Evolutionary conservation across 2,329 filamentous ascomycete species (phyloP).

Genomic region (Epichloe baconii): DNA sequence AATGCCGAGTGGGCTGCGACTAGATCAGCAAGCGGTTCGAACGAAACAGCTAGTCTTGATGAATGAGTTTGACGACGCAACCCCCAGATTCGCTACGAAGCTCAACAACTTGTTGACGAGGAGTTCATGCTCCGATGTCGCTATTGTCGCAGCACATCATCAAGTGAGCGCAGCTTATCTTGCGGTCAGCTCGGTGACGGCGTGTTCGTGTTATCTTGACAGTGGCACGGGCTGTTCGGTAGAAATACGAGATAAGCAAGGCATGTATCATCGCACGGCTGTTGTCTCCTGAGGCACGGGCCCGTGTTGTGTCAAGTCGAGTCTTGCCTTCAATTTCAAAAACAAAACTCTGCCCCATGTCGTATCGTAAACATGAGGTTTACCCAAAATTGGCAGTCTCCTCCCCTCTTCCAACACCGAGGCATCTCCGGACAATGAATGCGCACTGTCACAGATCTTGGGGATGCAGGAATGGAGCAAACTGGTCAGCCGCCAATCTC

Average conservation of each 20-base stretch:
- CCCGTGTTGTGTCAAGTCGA: not conserved
- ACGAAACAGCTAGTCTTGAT: not conserved
- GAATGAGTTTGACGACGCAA: not conserved
- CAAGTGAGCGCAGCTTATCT: conserved; percentile 3
- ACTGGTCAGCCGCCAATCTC: not conserved
- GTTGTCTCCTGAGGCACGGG: not conserved
- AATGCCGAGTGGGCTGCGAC: not conserved
- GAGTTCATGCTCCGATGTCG: not conserved
- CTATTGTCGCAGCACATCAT: not conserved
- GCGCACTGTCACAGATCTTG: not conserved
- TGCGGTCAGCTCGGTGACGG: conserved; percentile 3
- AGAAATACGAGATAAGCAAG: not conserved
- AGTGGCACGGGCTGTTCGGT: not conserved
- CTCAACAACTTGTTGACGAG: too few relatives aligned
- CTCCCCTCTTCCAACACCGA: not conserved
- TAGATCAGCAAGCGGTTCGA: not conserved
- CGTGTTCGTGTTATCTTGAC: conserved; percentile 3
- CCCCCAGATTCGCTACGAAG: too few relatives aligned
- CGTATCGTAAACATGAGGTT: too few relatives aligned
- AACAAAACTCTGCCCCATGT: not conserved
- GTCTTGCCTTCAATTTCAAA: not conserved
- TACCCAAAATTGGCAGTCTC: too few relatives aligned
- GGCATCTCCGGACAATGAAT: not conserved
- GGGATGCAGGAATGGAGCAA: not conserved
- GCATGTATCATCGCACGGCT: not conserved